Evolutionary conservation across 495 filamentous ascomycete species (phyloP).

Genomic region (Penicillium coprophilum): DNA sequence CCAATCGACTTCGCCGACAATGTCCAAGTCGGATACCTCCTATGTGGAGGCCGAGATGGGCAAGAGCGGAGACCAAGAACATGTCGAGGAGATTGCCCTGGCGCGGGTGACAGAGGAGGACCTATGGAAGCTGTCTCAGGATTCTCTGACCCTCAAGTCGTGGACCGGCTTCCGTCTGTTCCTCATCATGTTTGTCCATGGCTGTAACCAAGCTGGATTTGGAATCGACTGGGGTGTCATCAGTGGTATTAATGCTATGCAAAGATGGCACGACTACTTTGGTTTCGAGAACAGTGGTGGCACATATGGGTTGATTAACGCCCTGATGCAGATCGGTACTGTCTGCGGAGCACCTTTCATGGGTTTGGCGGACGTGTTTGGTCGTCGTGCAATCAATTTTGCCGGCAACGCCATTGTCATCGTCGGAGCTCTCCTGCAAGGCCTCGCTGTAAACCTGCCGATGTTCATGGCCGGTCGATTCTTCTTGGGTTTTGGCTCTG

Average conservation of each 20-base stretch:
- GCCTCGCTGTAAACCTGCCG: slow-evolving; percentile 29
- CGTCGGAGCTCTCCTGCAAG: slow-evolving; percentile 39
- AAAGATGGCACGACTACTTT: slow-evolving; percentile 37
- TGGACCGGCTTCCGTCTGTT: slow-evolving; percentile 36
- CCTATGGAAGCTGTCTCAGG: slow-evolving; percentile 32
- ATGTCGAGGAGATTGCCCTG: slow-evolving; percentile 38
- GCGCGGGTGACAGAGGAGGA: slow-evolving; percentile 43
- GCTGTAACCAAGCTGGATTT: slow-evolving; percentile 44
- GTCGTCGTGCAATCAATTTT: slow-evolving; percentile 43
- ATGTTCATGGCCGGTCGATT: slow-evolving; percentile 46
- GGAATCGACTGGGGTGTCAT: slow-evolving; percentile 48
- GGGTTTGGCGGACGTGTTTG: slow-evolving; percentile 38
- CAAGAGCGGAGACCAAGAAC: slow-evolving; percentile 19
- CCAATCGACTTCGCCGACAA: background rate
- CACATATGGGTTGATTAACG: slow-evolving; percentile 38
- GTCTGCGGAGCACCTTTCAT: slow-evolving; percentile 41
- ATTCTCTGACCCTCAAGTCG: slow-evolving; percentile 33
- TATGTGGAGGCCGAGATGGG: slow-evolving; percentile 12
- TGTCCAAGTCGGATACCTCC: slow-evolving; percentile 7
- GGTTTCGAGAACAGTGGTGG: slow-evolving; percentile 28
- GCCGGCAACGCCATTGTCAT: slow-evolving; percentile 41
- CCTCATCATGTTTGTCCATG: slow-evolving; percentile 41
- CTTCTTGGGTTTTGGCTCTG: slow-evolving; percentile 42
- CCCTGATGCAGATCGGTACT: slow-evolving; percentile 42
- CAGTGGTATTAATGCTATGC: slow-evolving; percentile 35